These are phyloP conservation scores for Gynostemma pentaphyllum DNA, from an alignment of 306 rosid genomes.

Conservation along the genomic window DNA sequence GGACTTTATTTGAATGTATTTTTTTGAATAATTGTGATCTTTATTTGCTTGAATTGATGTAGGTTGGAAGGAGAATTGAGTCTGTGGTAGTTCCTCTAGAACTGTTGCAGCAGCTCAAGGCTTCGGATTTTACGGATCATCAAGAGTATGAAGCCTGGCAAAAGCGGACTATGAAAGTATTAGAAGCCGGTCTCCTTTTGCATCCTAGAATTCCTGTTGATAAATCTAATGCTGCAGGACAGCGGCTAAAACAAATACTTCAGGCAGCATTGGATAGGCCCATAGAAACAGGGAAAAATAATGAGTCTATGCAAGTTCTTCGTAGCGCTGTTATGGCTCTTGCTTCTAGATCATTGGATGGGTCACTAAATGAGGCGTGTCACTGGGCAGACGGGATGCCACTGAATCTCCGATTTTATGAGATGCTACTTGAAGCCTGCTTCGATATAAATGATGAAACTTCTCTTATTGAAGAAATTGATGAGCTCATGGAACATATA, in stretches of 20 bases:
- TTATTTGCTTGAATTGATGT: conserved; percentile 17
- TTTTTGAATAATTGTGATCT: not conserved
- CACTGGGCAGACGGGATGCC: conserved; percentile 99
- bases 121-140: conserved; percentile 71
- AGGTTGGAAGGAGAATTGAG: conserved; percentile 94
- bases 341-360: conserved; percentile 74
- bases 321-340: conserved; percentile 81
- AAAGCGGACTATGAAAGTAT: conserved; percentile 71
- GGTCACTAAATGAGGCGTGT: conserved; percentile 59
- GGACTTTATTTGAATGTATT: not conserved
- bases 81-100: conserved; percentile 92
- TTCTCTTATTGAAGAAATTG: conserved; percentile 72
- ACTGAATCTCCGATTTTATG: conserved; percentile 75
- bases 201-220: conserved; percentile 73
- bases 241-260: conserved; percentile 64
- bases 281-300: conserved; percentile 78
- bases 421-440: conserved; percentile 75
- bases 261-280: conserved; percentile 71
- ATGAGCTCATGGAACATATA: conserved; percentile 91
- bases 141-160: conserved; percentile 80
- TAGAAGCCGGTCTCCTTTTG: conserved; percentile 90
- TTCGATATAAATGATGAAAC: conserved; percentile 71
- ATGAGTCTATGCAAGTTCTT: conserved; percentile 88
- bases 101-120: conserved; percentile 87
- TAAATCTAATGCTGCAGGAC: conserved; percentile 58